Conservation (phyloP, 2,329 filamentous ascomycete genomes). For the Calcarisporium arbuscula region DNA sequence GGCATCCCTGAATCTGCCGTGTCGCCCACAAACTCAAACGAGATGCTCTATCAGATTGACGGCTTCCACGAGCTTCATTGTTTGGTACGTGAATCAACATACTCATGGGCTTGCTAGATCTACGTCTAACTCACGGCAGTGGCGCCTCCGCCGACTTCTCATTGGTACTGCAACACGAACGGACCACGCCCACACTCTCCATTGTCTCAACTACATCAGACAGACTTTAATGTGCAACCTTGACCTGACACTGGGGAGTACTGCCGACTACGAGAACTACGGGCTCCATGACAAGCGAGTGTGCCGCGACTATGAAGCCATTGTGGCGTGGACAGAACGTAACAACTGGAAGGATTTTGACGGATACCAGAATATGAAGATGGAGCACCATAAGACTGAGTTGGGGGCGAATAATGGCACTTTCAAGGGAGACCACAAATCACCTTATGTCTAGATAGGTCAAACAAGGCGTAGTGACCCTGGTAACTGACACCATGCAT, state of each 20-base stretch:
- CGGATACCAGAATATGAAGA: neutral
- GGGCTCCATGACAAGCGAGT: neutral
- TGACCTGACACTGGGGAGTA: neutral
- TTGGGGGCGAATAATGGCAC: neutral
- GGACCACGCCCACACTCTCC: neutral
- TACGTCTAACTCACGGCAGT: neutral
- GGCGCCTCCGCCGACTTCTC: neutral
- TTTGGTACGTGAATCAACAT: neutral
- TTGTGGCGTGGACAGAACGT: neutral
- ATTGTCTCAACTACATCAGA: neutral
- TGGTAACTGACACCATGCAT: no score
- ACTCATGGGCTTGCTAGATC: neutral
- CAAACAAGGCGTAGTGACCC: no score
- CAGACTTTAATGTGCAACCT: neutral
- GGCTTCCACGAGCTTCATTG: neutral
- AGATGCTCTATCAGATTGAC: slow-evolving; percentile 1
- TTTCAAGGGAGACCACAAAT: neutral
- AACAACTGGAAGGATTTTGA: neutral
- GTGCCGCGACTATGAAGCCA: slow-evolving; percentile 1
- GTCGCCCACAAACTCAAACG: neutral
- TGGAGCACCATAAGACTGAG: neutral
- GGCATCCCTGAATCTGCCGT: slow-evolving; percentile 1
- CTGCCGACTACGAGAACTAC: slow-evolving; percentile 1
- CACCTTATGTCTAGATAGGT: neutral
- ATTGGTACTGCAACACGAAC: neutral